Conservation (phyloP, 1,284 basidiomycete genomes). For the Blastosporella zonata region DNA sequence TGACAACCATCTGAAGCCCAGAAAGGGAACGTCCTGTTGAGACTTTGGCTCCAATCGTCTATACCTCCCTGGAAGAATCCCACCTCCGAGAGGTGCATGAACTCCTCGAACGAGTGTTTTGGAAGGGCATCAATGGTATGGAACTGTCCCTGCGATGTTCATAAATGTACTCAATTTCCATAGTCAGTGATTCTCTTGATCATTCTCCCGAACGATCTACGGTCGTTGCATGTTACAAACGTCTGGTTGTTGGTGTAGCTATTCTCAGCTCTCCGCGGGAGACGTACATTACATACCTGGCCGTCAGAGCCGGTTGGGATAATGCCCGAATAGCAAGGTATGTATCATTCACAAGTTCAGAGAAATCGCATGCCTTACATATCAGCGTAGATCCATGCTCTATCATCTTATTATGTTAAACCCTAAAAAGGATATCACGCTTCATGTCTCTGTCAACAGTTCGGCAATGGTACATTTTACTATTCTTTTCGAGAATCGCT, state of each 20-base stretch:
- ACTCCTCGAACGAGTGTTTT: conserved; percentile 61
- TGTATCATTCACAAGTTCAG: conserved; percentile 20
- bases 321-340: conserved; percentile 73
- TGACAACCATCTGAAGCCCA: conserved; percentile 40
- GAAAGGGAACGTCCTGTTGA: conserved; percentile 44
- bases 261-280: conserved; percentile 75
- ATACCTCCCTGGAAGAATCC: conserved; percentile 52
- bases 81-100: conserved; percentile 72
- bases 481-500: not conserved
- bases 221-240: conserved; percentile 66
- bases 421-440: conserved; percentile 68
- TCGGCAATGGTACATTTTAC: conserved; percentile 62
- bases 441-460: conserved; percentile 78
- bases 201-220: conserved; percentile 68
- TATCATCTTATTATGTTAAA: conserved; percentile 69
- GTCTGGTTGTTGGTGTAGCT: conserved; percentile 66
- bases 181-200: conserved; percentile 67
- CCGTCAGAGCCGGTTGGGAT: conserved; percentile 74
- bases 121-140: conserved; percentile 71
- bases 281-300: conserved; percentile 77
- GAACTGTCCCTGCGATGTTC: conserved; percentile 2
- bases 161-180: conserved; percentile 2
- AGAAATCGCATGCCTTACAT: conserved; percentile 12
- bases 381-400: conserved; percentile 58
- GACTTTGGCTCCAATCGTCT: conserved; percentile 52